Evolutionary conservation across 805 yeast genomes (phyloP), one percentile per base, ranked within the genome.

Genomic region (Hanseniaspora nectarophila): DNA sequence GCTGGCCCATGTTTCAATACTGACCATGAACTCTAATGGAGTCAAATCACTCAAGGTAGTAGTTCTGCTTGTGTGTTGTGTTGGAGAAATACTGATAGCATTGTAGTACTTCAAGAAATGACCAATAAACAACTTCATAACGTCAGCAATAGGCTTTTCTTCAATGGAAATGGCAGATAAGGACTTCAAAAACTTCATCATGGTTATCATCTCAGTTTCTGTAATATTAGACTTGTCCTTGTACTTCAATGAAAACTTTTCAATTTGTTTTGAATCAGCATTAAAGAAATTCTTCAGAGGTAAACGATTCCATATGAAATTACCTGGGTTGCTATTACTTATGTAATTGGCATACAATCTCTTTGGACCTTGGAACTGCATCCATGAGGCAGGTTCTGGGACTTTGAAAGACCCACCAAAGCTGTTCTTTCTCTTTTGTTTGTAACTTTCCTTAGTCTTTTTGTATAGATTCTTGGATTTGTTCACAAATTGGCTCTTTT

Each of bases 11-110:
- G 35, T 39, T 13, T 47, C 45, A 32, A 47, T 18, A 33, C 35
- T 47, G 13, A 46, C 44, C 51, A 46, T 38, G n/a, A 46, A 28
- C n/a, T 46, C 51, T 9, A 46, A 23, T 1, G 51, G 51, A 15
- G 51, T 46, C 32, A 46, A 12, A n/a, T 46, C 51, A 18, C 38
- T 38, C 13, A 46, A 16, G 12, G 20, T 37, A 16, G 18, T 20
- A 13, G 28, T 21, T 46, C 44, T 37, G 23, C 26, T 23, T 8
- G n/a, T 10, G 20, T 39, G 29, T 9, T 18, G 18, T 4, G 38
- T 38, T 2, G 44, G 28, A 4, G 29, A 29, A 10, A 46, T 38
- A 5, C 20, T 15, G 13, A 26, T 7, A 15, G 20, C 43, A 15
- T 23, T 47, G 45, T 47, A 47, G 12, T 32, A 26, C 24, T 37